Conservation (phyloP, 768 basidiomycete species). For the Kwoniella shandongensis region DNA sequence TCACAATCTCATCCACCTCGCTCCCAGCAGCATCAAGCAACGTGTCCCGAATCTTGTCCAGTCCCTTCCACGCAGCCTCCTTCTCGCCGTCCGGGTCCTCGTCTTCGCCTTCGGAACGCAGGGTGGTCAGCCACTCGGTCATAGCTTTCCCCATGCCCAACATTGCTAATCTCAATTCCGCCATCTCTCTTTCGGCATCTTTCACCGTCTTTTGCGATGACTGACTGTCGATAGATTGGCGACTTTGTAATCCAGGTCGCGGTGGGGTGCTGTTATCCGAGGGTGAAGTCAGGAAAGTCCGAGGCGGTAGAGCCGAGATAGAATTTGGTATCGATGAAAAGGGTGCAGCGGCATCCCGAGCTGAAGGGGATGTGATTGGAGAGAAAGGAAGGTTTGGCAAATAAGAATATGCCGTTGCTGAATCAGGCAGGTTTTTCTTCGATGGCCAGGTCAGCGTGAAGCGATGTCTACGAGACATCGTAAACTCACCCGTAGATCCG, state of each 20-base stretch:
- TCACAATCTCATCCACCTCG: slow-evolving; percentile 40
- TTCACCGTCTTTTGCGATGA: slow-evolving; percentile 26
- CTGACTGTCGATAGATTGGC: slow-evolving; percentile 16
- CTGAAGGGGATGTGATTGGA: slow-evolving; percentile 11
- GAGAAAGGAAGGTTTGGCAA: slow-evolving; percentile 44
- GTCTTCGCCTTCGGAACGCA: slow-evolving; percentile 9
- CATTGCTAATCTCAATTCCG: slow-evolving; percentile 50
- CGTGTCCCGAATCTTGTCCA: slow-evolving; percentile 39
- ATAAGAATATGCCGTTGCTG: slow-evolving; percentile 60
- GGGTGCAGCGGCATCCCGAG: not conserved
- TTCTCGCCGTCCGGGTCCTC: slow-evolving; percentile 4
- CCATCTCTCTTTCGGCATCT: slow-evolving; percentile 50
- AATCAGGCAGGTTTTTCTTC: slow-evolving; percentile 81
- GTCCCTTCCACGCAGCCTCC: slow-evolving; percentile 31
- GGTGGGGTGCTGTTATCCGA: not conserved
- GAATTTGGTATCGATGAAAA: slow-evolving; percentile 38
- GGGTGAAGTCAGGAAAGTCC: slow-evolving; percentile 12
- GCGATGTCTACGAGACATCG: too few species aligned
- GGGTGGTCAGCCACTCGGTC: slow-evolving; percentile 36
- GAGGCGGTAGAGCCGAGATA: slow-evolving; percentile 24
- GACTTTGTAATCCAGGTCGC: slow-evolving; percentile 7
- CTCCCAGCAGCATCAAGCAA: slow-evolving; percentile 42
- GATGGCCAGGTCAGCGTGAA: slow-evolving; percentile 4
- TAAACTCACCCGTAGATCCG: slow-evolving; percentile 47
- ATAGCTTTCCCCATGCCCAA: slow-evolving; percentile 52